These are phyloP conservation scores for Isoetes taiwanensis DNA, from an alignment of 75 land plant genomes.

Conservation along the genomic window DNA sequence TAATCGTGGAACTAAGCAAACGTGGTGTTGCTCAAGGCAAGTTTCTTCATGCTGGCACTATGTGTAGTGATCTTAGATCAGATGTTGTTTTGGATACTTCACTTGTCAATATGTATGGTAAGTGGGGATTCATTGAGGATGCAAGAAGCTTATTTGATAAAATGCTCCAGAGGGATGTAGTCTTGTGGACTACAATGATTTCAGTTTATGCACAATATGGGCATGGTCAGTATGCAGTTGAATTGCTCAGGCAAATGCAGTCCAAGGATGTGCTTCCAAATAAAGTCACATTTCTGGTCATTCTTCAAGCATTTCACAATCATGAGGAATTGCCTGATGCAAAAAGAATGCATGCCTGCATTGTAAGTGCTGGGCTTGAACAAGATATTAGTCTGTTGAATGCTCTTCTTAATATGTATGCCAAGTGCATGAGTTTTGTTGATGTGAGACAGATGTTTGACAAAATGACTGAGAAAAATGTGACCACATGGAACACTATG, in stretches of 20 bases:
- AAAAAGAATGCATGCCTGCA: background rate
- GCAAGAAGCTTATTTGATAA: slow-evolving; percentile 11
- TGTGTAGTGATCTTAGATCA: no score
- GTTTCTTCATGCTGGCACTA: no score
- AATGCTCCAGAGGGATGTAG: background rate
- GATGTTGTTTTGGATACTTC: slow-evolving; percentile 13
- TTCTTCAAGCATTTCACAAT: no score
- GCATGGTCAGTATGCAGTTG: slow-evolving; percentile 8
- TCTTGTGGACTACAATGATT: slow-evolving; percentile 21
- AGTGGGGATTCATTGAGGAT: slow-evolving; percentile 14
- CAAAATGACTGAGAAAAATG: background rate
- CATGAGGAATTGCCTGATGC: no score
- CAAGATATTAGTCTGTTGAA: background rate
- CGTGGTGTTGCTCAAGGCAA: no score
- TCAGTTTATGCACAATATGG: slow-evolving; percentile 17
- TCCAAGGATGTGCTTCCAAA: slow-evolving; percentile 1
- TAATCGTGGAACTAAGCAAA: no score
- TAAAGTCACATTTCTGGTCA: slow-evolving; percentile 11
- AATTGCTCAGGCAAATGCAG: slow-evolving; percentile 8
- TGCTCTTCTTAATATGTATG: slow-evolving; percentile 5
- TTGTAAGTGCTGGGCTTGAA: background rate
- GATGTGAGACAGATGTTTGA: background rate
- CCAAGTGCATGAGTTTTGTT: background rate
- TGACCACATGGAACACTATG: background rate
- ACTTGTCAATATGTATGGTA: slow-evolving; percentile 22